These are phyloP conservation scores for Anthracocystis setariae DNA, from an alignment of 1,284 basidiomycete genomes.

Conservation along the genomic window DNA sequence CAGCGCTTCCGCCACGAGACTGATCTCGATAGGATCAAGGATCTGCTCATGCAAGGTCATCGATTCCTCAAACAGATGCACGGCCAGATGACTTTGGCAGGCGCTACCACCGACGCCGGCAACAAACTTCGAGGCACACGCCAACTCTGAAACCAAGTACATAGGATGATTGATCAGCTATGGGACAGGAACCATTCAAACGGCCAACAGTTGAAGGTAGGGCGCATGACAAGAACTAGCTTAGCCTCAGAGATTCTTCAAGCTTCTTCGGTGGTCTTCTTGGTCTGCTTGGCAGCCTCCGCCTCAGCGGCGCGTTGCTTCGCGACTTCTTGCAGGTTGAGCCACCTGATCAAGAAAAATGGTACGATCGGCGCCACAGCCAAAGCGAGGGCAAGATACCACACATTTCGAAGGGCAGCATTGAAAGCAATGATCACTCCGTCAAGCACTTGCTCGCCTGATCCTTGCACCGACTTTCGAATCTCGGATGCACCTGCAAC, in stretches of 20 bases:
- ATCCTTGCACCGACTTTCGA: slow-evolving; percentile 6
- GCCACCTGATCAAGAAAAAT: slow-evolving; percentile 23
- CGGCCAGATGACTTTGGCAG: slow-evolving; percentile 48
- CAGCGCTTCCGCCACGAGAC: slow-evolving; percentile 38
- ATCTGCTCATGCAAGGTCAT: slow-evolving; percentile 42
- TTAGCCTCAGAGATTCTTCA: not conserved
- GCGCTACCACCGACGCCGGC: slow-evolving; percentile 21
- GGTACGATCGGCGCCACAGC: slow-evolving; percentile 16
- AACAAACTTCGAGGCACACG: slow-evolving; percentile 42
- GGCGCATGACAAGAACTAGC: too few relatives aligned
- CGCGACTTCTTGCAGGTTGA: slow-evolving; percentile 23
- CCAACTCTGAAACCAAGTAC: slow-evolving; percentile 13
- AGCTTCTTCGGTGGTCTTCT: slow-evolving; percentile 8
- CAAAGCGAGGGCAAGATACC: slow-evolving; percentile 26
- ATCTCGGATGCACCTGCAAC: slow-evolving; percentile 13
- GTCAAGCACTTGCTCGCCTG: slow-evolving; percentile 7
- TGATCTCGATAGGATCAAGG: slow-evolving; percentile 43
- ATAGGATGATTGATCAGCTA: too few relatives aligned
- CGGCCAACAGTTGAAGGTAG: too few relatives aligned
- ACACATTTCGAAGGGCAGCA: slow-evolving; percentile 18
- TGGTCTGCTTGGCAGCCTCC: slow-evolving; percentile 2
- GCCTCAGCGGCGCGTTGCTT: slow-evolving; percentile 11
- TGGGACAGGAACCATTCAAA: too few relatives aligned
- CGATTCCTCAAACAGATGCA: slow-evolving; percentile 54
- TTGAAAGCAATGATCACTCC: slow-evolving; percentile 15